Base-by-base conservation (phyloP, 192 early-diverging fungal species). In the Coemansia sp. region DNA sequence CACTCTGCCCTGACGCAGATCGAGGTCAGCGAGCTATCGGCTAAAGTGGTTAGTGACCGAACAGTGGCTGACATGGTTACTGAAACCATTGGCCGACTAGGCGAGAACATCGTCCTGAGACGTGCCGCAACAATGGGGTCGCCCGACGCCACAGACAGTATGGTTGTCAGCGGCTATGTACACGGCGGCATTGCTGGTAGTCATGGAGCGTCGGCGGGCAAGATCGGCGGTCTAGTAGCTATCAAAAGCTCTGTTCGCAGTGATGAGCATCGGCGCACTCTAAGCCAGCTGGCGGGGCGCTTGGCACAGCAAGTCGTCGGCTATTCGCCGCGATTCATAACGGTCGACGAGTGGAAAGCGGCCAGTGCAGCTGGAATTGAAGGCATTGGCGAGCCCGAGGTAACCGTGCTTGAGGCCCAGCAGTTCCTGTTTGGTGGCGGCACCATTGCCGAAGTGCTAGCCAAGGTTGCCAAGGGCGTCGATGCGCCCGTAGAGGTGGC, bases 231-330 rank as follows among this genome's bases (percentile, higher is more conserved):
- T 0, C 69, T 97, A 47, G 92, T 91, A 13, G 89, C 90, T 3
- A 54, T 97, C n/a, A 52, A 51, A 20, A 67, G 74, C 64, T 51
- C 59, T 22, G 52, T 71, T 31, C 47, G 66, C 33, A 75, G 62
- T 18, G 61, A 63, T 24, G 55, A 66, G 36, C 52, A 76, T 59
- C 70, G 44, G 70, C 63, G 42, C 51, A 70, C 47, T 67, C 76
- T 94, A 41, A 79, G 71, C 33, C 90, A 86, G 68, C 74, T 93
- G 4, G 88, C 91, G 1, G 78, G 86, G 54, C 89, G 93, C 49
- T 73, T 97, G 20, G 93, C 96, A 2, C 93, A 96, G 67, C 94
- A 96, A 71, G 86, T 96, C 18, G 93, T 94, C 31, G 95, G 95
- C 12, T 96, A 91, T 52, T 87, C 80, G 31, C 95, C 96, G 5